Evolutionary conservation across 495 filamentous ascomycete species (phyloP).

Genomic region (Tuber melanosporum): DNA sequence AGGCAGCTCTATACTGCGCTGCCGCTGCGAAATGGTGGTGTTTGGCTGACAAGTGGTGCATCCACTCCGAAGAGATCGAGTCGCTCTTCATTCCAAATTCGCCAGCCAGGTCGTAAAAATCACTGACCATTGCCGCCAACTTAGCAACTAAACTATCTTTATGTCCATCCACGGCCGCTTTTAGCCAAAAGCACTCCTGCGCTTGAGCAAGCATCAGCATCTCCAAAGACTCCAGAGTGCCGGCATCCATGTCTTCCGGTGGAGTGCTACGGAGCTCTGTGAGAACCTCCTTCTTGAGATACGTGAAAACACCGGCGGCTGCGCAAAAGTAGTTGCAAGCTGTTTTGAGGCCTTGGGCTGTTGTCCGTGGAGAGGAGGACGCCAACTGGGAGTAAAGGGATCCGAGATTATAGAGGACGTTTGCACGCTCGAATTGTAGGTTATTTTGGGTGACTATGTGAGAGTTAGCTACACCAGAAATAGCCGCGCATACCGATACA

Average conservation of each 20-base stretch:
- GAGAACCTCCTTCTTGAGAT: slow-evolving; percentile 71
- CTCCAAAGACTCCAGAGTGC: slow-evolving; percentile 75
- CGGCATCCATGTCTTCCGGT: slow-evolving; percentile 91
- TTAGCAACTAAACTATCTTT: slow-evolving; percentile 88
- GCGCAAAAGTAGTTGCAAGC: slow-evolving; percentile 90
- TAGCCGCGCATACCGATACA: not conserved
- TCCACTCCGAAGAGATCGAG: slow-evolving; percentile 88
- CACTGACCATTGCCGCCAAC: slow-evolving; percentile 83
- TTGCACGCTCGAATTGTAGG: slow-evolving; percentile 88
- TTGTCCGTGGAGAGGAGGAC: slow-evolving; percentile 69
- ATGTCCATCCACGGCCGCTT: slow-evolving; percentile 87
- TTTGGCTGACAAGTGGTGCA: slow-evolving; percentile 95
- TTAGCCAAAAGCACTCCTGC: slow-evolving; percentile 97
- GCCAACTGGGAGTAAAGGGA: slow-evolving; percentile 91
- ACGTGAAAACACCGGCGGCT: slow-evolving; percentile 72
- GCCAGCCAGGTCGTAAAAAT: slow-evolving; percentile 77
- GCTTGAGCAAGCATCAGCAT: slow-evolving; percentile 82
- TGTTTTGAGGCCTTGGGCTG: slow-evolving; percentile 73
- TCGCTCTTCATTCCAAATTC: slow-evolving; percentile 83
- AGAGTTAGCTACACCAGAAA: slow-evolving; percentile 16
- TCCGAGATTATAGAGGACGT: slow-evolving; percentile 86
- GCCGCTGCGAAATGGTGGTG: slow-evolving; percentile 96
- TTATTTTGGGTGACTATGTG: slow-evolving; percentile 73
- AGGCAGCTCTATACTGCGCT: slow-evolving; percentile 87
- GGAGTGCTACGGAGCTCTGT: slow-evolving; percentile 79